Evolutionary conservation across 2,329 filamentous ascomycete species (phyloP).

Genomic region (Colletotrichum chrysophilum): DNA sequence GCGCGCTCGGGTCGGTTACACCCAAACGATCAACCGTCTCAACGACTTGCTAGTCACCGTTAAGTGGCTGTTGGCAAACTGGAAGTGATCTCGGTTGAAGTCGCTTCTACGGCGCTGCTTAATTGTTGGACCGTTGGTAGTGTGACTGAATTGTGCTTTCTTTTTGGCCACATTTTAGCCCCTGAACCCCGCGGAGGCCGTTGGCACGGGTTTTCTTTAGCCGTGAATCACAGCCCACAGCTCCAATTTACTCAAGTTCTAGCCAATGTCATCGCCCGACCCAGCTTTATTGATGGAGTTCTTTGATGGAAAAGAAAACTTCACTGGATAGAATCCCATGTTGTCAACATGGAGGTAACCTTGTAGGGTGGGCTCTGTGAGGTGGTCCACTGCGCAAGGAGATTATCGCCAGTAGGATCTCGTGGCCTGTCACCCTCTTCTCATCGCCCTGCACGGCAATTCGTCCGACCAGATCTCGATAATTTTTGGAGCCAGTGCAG

Average conservation of each 20-base stretch:
- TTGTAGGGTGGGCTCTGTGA: neutral
- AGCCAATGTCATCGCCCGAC: neutral
- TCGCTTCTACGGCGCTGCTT: neutral
- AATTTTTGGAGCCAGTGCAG: neutral
- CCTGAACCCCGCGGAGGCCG: neutral
- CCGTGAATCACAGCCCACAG: neutral
- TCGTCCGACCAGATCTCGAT: constrained; percentile 5
- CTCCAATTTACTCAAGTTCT: neutral
- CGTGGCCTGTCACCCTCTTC: neutral
- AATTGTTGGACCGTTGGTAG: neutral
- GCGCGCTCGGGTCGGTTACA: neutral
- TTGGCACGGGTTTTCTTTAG: neutral
- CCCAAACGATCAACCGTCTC: neutral
- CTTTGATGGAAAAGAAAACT: neutral
- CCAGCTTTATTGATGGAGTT: neutral
- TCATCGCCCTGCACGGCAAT: constrained; percentile 1
- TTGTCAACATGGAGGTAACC: neutral
- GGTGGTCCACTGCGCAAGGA: neutral
- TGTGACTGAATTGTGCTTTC: neutral
- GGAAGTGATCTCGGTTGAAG: neutral
- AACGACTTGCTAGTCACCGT: neutral
- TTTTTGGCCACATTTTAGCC: neutral
- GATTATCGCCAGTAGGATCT: neutral
- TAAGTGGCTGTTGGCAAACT: neutral
- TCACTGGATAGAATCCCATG: neutral